Evolutionary conservation across 2,329 filamentous ascomycete genomes (phyloP).

Genomic region (Cryphonectria radicalis): DNA sequence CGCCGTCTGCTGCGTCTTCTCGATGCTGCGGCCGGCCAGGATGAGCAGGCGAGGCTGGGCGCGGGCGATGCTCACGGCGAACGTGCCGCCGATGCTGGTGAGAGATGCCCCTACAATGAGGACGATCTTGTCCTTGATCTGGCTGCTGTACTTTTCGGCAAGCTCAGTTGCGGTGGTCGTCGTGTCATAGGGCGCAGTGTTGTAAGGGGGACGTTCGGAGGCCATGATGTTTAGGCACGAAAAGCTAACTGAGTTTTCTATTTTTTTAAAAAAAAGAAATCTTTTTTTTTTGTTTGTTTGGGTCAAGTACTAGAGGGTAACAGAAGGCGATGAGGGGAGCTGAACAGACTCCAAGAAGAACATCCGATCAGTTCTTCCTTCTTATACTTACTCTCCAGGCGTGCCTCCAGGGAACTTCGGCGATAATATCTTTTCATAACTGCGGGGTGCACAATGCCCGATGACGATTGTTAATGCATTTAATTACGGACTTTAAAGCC

Average conservation of each 20-base stretch:
- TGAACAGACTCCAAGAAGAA: not conserved
- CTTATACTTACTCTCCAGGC: not conserved
- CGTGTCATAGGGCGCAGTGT: not conserved
- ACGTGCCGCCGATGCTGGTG: slow-evolving; percentile 1
- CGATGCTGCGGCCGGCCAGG: not conserved
- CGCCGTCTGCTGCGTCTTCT: slow-evolving; percentile 2
- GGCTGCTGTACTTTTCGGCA: slow-evolving; percentile 2
- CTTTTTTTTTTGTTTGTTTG: too few relatives aligned
- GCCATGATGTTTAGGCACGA: not conserved
- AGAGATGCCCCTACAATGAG: slow-evolving; percentile 1
- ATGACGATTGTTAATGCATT: not conserved
- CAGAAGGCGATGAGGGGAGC: not conserved
- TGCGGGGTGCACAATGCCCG: not conserved
- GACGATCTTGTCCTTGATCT: slow-evolving; percentile 12
- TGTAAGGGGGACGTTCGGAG: not conserved
- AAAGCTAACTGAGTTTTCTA: too few relatives aligned
- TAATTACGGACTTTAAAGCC: too few relatives aligned
- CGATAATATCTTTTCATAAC: not conserved
- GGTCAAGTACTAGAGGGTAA: not conserved
- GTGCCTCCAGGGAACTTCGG: not conserved
- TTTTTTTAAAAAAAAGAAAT: too few relatives aligned
- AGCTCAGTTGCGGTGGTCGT: slow-evolving; percentile 5
- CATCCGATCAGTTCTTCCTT: not conserved
- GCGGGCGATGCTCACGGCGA: not conserved
- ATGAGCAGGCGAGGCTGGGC: slow-evolving; percentile 10